Base-by-base conservation (phyloP, 345 rosid species). In the Euclidium syriacum region DNA sequence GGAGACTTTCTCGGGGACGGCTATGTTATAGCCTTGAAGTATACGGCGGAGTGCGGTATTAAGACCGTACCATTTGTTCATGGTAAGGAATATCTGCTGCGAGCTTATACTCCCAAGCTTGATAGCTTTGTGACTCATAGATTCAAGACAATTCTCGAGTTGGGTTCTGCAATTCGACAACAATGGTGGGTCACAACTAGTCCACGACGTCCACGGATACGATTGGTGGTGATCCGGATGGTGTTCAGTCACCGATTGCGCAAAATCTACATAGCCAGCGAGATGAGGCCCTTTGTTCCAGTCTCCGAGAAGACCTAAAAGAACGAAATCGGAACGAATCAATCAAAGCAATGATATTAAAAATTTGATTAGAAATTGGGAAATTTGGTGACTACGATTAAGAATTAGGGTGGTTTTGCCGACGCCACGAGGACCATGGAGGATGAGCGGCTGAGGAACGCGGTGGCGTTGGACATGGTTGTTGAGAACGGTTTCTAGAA, bases 351-450 rank as follows among this genome's bases (percentile, higher is more conserved):
- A 7, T 11, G 38, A 47, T 59, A 15, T 43, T 58, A 39, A 7
- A 25, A 3, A 11, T n/a, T n/a, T n/a, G n/a, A n/a, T n/a, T n/a
- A n/a, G 5, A 47, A 14, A 22, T 16, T 19, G 23, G 34, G 34
- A 7, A 22, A 29, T 14, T 29, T 3, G 26, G 19, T 5, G 43
- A 30, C 32, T 82, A 90, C 97, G 88, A 52, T 94, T 91, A 17
- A 87, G 87, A 74, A 94, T 67, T 50, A 94, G 79, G 12, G 99
- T 90, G 72, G 99, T 94, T 71, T 94, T 94, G 83, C 97, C 96
- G 74, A 78, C 88, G 77, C 99, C 99, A 18, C 99, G 89, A 60
- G 99, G 99, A 40, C 99, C 97, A 41, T 90, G 97, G 80, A 90
- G 78, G 68, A 95, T 77, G 70, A 95, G 96, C 14, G 96, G 86